Evolutionary conservation across 768 basidiomycete species (phyloP), one percentile per base, ranked within the genome.

Genomic region (Lentinula aciculospora): DNA sequence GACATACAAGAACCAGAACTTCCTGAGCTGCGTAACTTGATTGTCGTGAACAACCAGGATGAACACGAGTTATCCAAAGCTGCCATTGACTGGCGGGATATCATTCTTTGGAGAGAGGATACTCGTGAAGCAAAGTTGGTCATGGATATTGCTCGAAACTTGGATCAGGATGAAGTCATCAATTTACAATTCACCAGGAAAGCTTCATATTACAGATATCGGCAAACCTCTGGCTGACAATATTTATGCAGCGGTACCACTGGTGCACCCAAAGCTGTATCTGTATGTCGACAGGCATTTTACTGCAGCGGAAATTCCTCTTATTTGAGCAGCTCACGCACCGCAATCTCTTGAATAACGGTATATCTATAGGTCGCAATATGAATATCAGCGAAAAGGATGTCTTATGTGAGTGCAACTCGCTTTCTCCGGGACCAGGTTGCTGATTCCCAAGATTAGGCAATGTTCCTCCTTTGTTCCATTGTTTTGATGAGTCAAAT

Each of bases 161-260:
- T 86, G 55, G 53, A 76, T 6, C 79, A 81, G 40, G 83, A 89
- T 57, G 91, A 93, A 28, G 76, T 92, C 4, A 84, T 92, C 48
- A 94, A 91, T 64, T 63, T 94, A 58, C 91, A 94, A 65, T 94
- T 92, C 65, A 93, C 91, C 31, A 92, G 89, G 89, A 88, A 60
- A 10, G 69, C 53, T 29, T 28, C 28, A 28, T n/a, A 28, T 34
- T 10, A 39, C 23, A 6, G 12, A 23, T 8, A 4, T 5, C 10
- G 9, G 29, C 3, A 5, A 32, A 59, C 25, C 48, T 19, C 55
- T 25, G 36, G 9, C 8, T 23, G 28, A 46, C 37, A 32, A 53
- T 50, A 23, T 44, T 50, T 45, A 17, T 23, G 42, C 61, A 92
- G 90, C 63, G 89, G 89, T 3, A 92, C 92, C 9, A 92, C 91